Conservation (phyloP, 2,329 filamentous ascomycete species). For the Talaromyces atroroseus region DNA sequence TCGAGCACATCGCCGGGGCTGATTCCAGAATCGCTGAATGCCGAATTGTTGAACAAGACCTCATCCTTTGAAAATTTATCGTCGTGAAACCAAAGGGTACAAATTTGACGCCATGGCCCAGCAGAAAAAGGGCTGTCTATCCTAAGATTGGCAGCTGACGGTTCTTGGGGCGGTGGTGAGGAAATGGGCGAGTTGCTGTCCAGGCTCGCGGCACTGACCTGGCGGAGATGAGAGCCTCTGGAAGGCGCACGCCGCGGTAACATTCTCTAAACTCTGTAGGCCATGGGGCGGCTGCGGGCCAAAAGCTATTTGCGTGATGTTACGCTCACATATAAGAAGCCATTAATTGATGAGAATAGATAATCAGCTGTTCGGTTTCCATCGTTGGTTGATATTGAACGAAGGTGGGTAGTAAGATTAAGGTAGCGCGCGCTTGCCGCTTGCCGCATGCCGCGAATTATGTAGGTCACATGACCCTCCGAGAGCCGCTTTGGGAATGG, state of each 20-base stretch:
- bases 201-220: constrained; percentile 37
- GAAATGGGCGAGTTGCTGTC: constrained; percentile 30
- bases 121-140: constrained; percentile 3
- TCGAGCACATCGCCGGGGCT: constrained; percentile 66
- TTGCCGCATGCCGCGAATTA: background rate
- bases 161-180: constrained; percentile 19
- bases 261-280: constrained; percentile 23
- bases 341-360: background rate
- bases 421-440: background rate
- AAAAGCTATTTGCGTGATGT: background rate
- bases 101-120: constrained; percentile 31
- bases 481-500: too few species aligned
- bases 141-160: constrained; percentile 8
- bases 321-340: background rate
- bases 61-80: constrained; percentile 73
- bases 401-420: background rate
- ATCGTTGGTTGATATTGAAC: background rate
- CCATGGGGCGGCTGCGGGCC: background rate
- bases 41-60: constrained; percentile 69
- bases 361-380: background rate
- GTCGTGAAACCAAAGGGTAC: constrained; percentile 57
- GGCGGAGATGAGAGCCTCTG: constrained; percentile 36
- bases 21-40: constrained; percentile 59
- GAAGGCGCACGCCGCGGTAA: constrained; percentile 32
- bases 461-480: background rate